phyloP scores from a whole-genome alignment of 2,329 filamentous ascomycete species.

The Xylariales sp. region DNA sequence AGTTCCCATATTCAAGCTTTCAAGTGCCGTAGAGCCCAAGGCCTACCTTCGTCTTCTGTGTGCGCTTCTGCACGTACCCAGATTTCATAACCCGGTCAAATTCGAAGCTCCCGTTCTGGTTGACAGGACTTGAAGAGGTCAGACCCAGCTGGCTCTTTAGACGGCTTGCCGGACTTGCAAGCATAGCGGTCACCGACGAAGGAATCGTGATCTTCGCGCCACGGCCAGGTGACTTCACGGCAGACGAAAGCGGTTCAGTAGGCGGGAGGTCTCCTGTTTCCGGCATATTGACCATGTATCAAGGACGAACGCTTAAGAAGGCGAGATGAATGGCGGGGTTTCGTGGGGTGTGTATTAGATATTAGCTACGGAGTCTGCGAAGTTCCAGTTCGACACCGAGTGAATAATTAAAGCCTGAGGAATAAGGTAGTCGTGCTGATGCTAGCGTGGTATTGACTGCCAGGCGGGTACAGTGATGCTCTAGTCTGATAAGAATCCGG shows the following conservation, averaged over 20 bases:
- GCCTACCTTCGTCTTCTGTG: constrained; percentile 92
- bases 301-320: background rate
- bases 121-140: constrained; percentile 77
- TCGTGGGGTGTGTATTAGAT: background rate
- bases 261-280: constrained; percentile 20
- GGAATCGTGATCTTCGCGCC: constrained; percentile 23
- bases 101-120: constrained; percentile 92
- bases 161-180: constrained; percentile 22
- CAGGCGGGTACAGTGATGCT: no score
- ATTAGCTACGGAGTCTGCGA: background rate
- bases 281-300: constrained; percentile 15
- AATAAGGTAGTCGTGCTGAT: no score
- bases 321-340: background rate
- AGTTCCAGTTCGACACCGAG: no score
- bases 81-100: constrained; percentile 92
- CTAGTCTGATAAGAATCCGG: no score
- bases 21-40: no score
- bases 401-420: no score
- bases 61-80: constrained; percentile 80
- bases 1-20: background rate
- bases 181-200: constrained; percentile 19
- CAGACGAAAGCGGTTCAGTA: constrained; percentile 12
- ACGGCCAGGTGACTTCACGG: constrained; percentile 17
- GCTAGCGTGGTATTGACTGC: no score
- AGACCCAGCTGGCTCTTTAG: constrained; percentile 43